Evolutionary conservation across 176 grass and related monocot species (phyloP).

Genomic region (Areca catechu): DNA sequence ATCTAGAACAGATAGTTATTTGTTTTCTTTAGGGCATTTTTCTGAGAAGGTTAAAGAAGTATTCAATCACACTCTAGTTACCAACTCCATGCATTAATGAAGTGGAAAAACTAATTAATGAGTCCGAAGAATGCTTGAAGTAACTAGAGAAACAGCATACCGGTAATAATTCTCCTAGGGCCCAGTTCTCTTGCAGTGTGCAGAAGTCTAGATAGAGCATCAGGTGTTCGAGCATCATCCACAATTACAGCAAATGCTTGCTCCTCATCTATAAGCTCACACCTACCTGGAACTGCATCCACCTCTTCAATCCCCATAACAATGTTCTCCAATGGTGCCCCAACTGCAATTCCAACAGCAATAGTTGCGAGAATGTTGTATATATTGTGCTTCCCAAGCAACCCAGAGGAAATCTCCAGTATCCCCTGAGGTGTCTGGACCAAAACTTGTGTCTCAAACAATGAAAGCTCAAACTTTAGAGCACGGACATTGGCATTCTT

Average conservation of each 20-base stretch:
- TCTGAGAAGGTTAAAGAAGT: too few relatives aligned
- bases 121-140: constrained; percentile 8
- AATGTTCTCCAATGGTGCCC: constrained; percentile 74
- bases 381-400: constrained; percentile 77
- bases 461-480: constrained; percentile 80
- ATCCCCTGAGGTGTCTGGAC: constrained; percentile 91
- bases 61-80: too few relatives aligned
- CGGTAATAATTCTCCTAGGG: constrained; percentile 71
- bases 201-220: constrained; percentile 67
- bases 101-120: too few relatives aligned
- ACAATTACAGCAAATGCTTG: constrained; percentile 91
- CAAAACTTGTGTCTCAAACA: constrained; percentile 89
- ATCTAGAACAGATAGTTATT: too few relatives aligned
- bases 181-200: constrained; percentile 68
- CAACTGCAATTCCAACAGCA: constrained; percentile 85
- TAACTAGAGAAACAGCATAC: constrained; percentile 28
- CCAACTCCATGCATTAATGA: too few relatives aligned
- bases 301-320: constrained; percentile 94
- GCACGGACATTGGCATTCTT: constrained; percentile 87
- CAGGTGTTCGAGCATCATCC: constrained; percentile 70
- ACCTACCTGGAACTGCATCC: constrained; percentile 84
- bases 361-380: constrained; percentile 94
- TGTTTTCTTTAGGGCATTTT: too few relatives aligned
- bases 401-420: constrained; percentile 89
- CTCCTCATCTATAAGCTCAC: constrained; percentile 92